Base-by-base conservation (phyloP, 106 monocot genomes). In the Allium sativum region DNA sequence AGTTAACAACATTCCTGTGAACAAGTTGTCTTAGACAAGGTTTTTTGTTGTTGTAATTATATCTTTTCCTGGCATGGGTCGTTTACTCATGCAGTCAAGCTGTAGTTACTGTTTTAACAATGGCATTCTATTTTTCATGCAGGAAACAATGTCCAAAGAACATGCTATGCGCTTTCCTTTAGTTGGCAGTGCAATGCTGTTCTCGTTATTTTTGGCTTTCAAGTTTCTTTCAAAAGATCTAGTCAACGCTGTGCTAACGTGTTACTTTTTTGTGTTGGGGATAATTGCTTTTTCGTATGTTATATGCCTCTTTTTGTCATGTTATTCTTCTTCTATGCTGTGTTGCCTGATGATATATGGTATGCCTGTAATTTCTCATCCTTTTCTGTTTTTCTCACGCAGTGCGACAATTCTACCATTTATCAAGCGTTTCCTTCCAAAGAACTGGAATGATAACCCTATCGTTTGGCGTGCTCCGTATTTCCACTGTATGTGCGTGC, bases 91-190 rank as follows among this genome's bases (percentile, higher is more conserved):
- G 1, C 31, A 31, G 3, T 3, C 31, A 3, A 31, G 31, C 31
- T 31, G 31, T 31, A 31, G 2, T 31, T 31, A 3, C 3, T 31
- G 3, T 58, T 56, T 56, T 21, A 40, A 20, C 18, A 45, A 19
- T 60, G 59, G 8, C 14, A 43, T 50, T 17, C 43, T 58, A 42
- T 53, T 41, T 56, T 65, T 15, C 58, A 17, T 73, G 79, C 73
- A 96, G 96, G 96, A 96, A 66, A 96, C 87, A 20, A 96, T 96
- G 91, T 91, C 96, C n/a, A 88, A 82, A 20, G 91, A 91, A 61
- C 96, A 96, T 82, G 96, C 96, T 15, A 96, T 96, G 96, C 84
- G 96, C 42, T 96, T 96, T 74, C 96, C 90, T 54, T 67, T 96
- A 12, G 78, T 96, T 21, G 96, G 96, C 44, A 96, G 90, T 78